Evolutionary conservation across 192 early-diverging fungal species (phyloP).

Genomic region (Coemansia sp.): DNA sequence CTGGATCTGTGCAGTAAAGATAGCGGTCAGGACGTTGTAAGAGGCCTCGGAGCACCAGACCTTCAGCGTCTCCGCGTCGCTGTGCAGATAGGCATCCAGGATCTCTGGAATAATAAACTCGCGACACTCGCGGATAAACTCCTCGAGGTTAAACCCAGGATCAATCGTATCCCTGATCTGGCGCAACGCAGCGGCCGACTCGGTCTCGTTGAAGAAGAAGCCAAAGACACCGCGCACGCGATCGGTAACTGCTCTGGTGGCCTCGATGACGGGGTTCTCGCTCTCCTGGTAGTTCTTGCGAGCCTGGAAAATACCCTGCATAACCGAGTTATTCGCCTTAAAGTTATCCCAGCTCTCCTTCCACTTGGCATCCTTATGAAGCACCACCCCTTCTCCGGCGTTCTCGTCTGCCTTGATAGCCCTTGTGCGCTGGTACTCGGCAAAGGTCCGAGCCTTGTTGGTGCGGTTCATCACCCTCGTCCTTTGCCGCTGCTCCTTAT

Average conservation of each 20-base stretch:
- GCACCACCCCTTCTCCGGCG: slow-evolving; percentile 72
- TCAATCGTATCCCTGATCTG: slow-evolving; percentile 79
- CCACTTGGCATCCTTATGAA: slow-evolving; percentile 84
- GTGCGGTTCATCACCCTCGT: slow-evolving; percentile 44
- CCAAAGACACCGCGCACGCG: slow-evolving; percentile 71
- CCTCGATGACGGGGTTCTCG: slow-evolving; percentile 80
- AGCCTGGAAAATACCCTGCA: slow-evolving; percentile 77
- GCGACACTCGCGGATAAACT: slow-evolving; percentile 87
- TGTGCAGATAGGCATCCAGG: slow-evolving; percentile 89
- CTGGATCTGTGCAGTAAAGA: slow-evolving; percentile 76
- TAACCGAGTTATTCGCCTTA: slow-evolving; percentile 81
- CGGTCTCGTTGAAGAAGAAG: slow-evolving; percentile 87
- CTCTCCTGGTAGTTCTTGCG: slow-evolving; percentile 82
- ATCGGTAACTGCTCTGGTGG: slow-evolving; percentile 72
- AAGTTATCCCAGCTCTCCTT: slow-evolving; percentile 91
- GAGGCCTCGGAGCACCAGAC: slow-evolving; percentile 95
- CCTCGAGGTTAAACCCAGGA: slow-evolving; percentile 78
- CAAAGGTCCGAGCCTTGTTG: slow-evolving; percentile 48
- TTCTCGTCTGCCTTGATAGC: slow-evolving; percentile 51
- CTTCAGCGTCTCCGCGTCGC: slow-evolving; percentile 76
- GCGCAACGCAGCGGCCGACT: slow-evolving; percentile 84
- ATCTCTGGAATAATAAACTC: slow-evolving; percentile 93
- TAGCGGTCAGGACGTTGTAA: slow-evolving; percentile 78
- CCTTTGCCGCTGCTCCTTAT: slow-evolving; percentile 64
- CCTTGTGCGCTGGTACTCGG: slow-evolving; percentile 50